A percentile compares a stretch with the other conserved stretches of the same genome.
phyloP scores from a whole-genome alignment of 2,329 filamentous ascomycete genomes.

The Thermothelomyces thermophilus region DNA sequence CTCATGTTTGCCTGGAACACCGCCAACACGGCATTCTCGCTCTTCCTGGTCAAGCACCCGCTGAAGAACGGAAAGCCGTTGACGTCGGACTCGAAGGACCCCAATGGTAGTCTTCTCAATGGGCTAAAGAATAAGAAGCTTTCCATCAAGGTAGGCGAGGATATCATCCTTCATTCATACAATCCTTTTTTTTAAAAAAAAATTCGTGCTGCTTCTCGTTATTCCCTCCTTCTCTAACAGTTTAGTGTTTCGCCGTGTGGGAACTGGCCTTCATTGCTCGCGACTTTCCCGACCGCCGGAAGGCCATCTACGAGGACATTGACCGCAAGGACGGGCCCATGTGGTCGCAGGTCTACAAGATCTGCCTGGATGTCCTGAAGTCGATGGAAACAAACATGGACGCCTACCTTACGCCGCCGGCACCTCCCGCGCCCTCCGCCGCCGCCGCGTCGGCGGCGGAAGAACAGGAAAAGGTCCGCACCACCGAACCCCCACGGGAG shows the following conservation, averaged over 20 bases:
- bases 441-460: constrained; percentile 24
- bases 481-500: constrained; percentile 36
- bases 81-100: constrained; percentile 78
- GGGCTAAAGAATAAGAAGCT: constrained; percentile 80
- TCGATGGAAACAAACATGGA: constrained; percentile 62
- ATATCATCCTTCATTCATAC: too few relatives aligned
- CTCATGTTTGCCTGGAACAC: constrained; percentile 69
- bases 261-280: constrained; percentile 76
- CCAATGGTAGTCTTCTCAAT: constrained; percentile 80
- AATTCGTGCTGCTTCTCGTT: neutral
- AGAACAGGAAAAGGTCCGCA: constrained; percentile 30
- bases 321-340: constrained; percentile 72
- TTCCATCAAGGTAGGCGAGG: constrained; percentile 54
- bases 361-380: constrained; percentile 64
- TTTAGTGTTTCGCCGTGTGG: constrained; percentile 78
- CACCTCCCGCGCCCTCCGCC: constrained; percentile 27
- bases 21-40: constrained; percentile 68
- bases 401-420: constrained; percentile 39
- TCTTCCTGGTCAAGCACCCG: constrained; percentile 74
- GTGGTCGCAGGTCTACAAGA: constrained; percentile 69
- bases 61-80: constrained; percentile 79
- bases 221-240: neutral
- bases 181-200: too few relatives aligned
- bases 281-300: constrained; percentile 66
- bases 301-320: constrained; percentile 79